These are phyloP conservation scores for Auriscalpium orientale DNA, from an alignment of 768 basidiomycete species.

Conservation along the genomic window DNA sequence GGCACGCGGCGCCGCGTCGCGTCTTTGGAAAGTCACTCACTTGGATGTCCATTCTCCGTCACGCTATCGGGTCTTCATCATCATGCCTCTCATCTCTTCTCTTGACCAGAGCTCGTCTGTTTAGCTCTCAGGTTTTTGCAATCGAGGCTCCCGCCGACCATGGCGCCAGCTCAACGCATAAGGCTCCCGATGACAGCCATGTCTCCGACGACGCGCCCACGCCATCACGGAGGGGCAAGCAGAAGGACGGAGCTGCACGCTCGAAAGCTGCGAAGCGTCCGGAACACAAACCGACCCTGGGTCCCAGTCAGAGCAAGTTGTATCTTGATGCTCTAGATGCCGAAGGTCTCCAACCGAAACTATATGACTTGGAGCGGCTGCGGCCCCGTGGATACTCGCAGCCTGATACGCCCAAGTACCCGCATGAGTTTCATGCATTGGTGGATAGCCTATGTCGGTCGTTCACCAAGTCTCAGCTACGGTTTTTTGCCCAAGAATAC, in stretches of 20 bases:
- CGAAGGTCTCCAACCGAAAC: conserved; percentile 38
- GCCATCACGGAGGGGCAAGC: not conserved
- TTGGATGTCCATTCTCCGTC: not conserved
- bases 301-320: conserved; percentile 41
- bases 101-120: no score
- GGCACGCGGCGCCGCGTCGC: not conserved
- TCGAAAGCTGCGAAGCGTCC: not conserved
- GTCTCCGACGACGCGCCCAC: no score
- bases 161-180: no score
- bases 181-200: no score
- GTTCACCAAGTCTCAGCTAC: conserved; percentile 58
- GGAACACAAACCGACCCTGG: conserved; percentile 13
- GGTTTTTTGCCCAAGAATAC: conserved; percentile 43
- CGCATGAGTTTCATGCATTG: conserved; percentile 44
- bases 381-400: conserved; percentile 35
- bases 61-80: not conserved
- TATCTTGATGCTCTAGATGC: conserved; percentile 49
- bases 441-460: conserved; percentile 47
- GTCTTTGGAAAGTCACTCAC: not conserved
- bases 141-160: no score
- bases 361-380: conserved; percentile 56
- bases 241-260: not conserved
- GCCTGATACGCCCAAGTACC: conserved; percentile 40
- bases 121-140: no score
- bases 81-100: not conserved